phyloP scores from a whole-genome alignment of 768 basidiomycete species.

The Amylocystis lapponica region DNA sequence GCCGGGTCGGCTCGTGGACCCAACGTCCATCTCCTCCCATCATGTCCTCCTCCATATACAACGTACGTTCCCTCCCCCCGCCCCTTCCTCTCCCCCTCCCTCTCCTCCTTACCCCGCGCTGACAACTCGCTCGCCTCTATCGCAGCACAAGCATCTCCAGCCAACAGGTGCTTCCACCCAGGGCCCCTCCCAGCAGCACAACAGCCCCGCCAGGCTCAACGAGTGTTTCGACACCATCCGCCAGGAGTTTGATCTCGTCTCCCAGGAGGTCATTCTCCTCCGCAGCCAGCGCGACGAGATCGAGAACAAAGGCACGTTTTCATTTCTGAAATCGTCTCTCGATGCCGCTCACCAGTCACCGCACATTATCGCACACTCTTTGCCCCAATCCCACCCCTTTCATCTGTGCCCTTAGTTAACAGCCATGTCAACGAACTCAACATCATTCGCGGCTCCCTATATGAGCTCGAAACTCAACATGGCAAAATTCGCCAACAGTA shows the following conservation, averaged over 20 bases:
- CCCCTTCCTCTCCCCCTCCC: neutral
- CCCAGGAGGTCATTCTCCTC: constrained; percentile 58
- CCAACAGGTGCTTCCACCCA: constrained; percentile 35
- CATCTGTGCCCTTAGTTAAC: constrained; percentile 41
- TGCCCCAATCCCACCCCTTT: neutral
- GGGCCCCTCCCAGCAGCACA: constrained; percentile 18
- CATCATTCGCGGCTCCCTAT: constrained; percentile 82
- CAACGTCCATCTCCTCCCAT: constrained; percentile 4
- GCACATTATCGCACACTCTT: constrained; percentile 1
- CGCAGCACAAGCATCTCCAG: constrained; percentile 37
- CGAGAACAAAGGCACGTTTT: constrained; percentile 74
- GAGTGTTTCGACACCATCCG: constrained; percentile 80
- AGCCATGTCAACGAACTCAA: constrained; percentile 87
- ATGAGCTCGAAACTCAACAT: constrained; percentile 88
- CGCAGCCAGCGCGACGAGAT: constrained; percentile 84
- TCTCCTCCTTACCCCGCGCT: neutral
- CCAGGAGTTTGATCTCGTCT: constrained; percentile 77
- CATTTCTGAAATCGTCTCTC: neutral
- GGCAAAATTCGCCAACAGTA: constrained; percentile 81
- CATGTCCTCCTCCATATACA: constrained; percentile 26
- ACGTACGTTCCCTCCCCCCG: constrained; percentile 15
- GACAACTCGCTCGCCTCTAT: neutral
- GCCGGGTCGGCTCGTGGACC: constrained; percentile 7
- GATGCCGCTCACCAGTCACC: neutral
- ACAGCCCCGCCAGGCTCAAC: constrained; percentile 44